Evolutionary conservation across 176 grass and related monocot genomes (phyloP).

Genomic region (Pontederia crassipes): DNA sequence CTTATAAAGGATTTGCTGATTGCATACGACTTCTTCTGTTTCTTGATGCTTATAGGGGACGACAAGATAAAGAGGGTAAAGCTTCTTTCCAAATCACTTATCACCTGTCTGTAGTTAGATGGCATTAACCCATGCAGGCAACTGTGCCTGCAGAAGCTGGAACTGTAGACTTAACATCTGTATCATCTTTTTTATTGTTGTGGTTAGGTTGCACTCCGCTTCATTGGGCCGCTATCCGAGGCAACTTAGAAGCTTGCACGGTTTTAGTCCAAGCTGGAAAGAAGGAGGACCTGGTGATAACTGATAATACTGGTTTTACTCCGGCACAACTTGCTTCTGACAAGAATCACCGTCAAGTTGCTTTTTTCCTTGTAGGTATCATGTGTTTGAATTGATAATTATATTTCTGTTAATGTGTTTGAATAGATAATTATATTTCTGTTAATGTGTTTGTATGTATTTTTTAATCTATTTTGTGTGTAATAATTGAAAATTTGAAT

Average conservation of each 20-base stretch:
- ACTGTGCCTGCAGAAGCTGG: no score
- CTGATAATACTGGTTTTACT: conserved; percentile 94
- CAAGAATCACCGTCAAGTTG: conserved; percentile 86
- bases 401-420: background rate
- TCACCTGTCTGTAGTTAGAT: background rate
- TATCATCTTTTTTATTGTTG: no score
- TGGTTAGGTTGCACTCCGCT: conserved; percentile 86
- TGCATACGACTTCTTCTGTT: conserved; percentile 93
- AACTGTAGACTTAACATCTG: no score
- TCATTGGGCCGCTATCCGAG: conserved; percentile 98
- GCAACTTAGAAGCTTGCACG: conserved; percentile 84
- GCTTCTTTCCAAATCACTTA: conserved; percentile 8
- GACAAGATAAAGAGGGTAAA: conserved; percentile 93
- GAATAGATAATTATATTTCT: background rate
- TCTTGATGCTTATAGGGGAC: conserved; percentile 86
- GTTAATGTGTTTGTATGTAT: no score
- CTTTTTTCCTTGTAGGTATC: conserved; percentile 96
- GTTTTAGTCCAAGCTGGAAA: conserved; percentile 97
- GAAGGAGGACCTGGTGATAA: conserved; percentile 79
- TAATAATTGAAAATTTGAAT: no score
- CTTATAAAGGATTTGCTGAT: conserved; percentile 95
- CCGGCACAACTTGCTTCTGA: conserved; percentile 85
- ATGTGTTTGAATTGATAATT: conserved; percentile 1
- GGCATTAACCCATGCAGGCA: no score
- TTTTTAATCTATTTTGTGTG: no score